Base-by-base conservation (phyloP, 2,329 filamentous ascomycete species). In the Orbilia brochopaga region DNA sequence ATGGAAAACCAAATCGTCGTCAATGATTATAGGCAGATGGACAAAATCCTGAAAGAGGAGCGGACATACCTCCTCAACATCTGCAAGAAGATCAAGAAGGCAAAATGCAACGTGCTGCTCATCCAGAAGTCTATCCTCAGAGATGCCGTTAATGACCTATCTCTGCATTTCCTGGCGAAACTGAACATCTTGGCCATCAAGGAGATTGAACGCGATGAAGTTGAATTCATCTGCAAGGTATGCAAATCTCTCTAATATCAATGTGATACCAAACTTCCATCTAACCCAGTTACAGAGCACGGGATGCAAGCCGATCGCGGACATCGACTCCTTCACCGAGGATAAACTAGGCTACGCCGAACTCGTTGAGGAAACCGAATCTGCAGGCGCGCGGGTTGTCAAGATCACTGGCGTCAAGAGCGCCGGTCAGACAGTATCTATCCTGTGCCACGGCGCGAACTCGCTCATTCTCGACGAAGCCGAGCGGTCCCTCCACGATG, bases 71-170 rank as follows among this genome's bases (percentile, higher is more conserved):
- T 99, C 75, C 86, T 99, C 69, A 97, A 97, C 84, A 90, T 99
- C 87, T 92, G 95, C 79, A 97, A 99, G 87, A 99, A 97, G 86
- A 99, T 99, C 81, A 97, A 97, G 83, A 99, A 97, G 85, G 92
- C 94, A 76, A 99, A 97, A 84, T 99, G 94, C 83, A 99, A 99
- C 78, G 94, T 99, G 48, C 87, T 97, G 50, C 85, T 99, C 76
- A 97, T 99, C 77, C 94, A 99, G 79, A 99, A 99, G 83, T 97
- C 93, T 13, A 99, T 99, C 77, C 87, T 99, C 69, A 88, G 94
- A 77, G 94, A 99, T 78, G 94, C 94, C 37, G 92, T 99, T 80
- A 99, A 99, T 83, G 94, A 99, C 77, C 85, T 99, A 67, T 96
- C 91, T 74, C 86, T 99, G 75, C 94, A 99, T 83, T 99, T 99